These are phyloP conservation scores for Tetradesmus lagerheimii DNA, from an alignment of 139 green algal species.

Conservation along the genomic window DNA sequence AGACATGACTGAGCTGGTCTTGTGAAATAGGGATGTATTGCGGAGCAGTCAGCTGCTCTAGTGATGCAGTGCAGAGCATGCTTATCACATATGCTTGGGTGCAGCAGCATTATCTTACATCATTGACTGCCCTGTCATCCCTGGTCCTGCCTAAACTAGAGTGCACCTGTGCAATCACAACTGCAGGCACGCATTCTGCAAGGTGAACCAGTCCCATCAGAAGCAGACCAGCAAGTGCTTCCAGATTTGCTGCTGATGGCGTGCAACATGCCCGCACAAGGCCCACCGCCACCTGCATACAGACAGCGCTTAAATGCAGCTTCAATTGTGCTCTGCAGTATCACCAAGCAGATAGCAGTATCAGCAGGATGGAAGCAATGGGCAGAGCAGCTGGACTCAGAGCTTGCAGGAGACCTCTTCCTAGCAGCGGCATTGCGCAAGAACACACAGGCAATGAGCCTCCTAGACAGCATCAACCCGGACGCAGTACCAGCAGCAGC, in stretches of 20 bases:
- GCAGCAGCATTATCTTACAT: no score
- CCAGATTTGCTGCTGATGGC: neutral
- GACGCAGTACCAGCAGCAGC: neutral
- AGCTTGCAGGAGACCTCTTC: neutral
- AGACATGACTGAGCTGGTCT: no score
- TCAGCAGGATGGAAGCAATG: neutral
- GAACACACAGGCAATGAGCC: neutral
- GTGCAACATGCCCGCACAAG: neutral
- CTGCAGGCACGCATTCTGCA: no score
- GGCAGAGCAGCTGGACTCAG: neutral
- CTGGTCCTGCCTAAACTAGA: no score
- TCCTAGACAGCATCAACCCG: neutral
- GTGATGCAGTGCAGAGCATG: no score
- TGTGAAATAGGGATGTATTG: no score
- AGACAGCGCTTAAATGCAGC: neutral
- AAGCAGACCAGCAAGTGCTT: no score
- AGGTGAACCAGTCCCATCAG: no score
- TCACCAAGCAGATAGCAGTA: neutral
- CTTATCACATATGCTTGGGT: no score
- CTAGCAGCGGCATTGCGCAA: neutral
- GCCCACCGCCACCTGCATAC: neutral
- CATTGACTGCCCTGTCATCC: no score
- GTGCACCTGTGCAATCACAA: no score
- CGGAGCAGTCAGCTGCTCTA: no score
- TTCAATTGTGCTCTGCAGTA: neutral